phyloP scores from a whole-genome alignment of 352 stramenopile genomes.

The Pythium dissimile region DNA sequence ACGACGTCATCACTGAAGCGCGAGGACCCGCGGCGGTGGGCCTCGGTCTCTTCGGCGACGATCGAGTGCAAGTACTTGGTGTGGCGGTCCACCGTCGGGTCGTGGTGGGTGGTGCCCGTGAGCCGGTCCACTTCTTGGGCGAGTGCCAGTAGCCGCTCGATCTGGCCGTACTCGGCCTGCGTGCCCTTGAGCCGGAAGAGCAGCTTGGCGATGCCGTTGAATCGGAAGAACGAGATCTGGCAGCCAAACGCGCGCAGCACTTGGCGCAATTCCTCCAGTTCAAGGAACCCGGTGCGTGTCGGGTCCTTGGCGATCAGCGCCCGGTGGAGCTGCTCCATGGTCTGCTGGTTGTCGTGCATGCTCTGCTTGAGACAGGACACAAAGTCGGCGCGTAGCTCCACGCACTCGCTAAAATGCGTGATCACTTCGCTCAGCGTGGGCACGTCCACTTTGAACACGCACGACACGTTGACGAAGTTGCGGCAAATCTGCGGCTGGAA shows the following conservation, averaged over 20 bases:
- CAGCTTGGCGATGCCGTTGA: constrained; percentile 24
- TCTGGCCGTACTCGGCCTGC: constrained; percentile 15
- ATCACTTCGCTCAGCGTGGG: constrained; percentile 17
- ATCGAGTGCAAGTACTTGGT: constrained; percentile 6
- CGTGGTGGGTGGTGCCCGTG: not conserved
- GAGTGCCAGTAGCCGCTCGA: constrained; percentile 8
- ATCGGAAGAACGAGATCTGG: constrained; percentile 23
- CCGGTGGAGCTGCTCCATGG: constrained; percentile 7
- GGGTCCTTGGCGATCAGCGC: constrained; percentile 6
- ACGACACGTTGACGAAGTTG: constrained; percentile 18
- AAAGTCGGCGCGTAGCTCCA: constrained; percentile 17
- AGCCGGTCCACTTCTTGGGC: constrained; percentile 1
- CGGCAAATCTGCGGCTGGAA: constrained; percentile 20
- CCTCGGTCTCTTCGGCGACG: constrained; percentile 3
- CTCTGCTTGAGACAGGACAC: constrained; percentile 17
- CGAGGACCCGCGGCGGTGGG: not conserved
- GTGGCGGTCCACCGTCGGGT: not conserved
- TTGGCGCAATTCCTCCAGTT: constrained; percentile 12
- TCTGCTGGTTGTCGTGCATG: constrained; percentile 9
- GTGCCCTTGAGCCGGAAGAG: constrained; percentile 16
- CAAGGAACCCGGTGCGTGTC: not conserved
- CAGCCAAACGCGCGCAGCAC: constrained; percentile 12
- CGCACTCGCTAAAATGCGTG: constrained; percentile 18
- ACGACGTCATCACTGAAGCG: constrained; percentile 7
- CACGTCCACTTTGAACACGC: constrained; percentile 16